Conservation (phyloP, 345 rosid genomes). For the Garcia nutans region DNA sequence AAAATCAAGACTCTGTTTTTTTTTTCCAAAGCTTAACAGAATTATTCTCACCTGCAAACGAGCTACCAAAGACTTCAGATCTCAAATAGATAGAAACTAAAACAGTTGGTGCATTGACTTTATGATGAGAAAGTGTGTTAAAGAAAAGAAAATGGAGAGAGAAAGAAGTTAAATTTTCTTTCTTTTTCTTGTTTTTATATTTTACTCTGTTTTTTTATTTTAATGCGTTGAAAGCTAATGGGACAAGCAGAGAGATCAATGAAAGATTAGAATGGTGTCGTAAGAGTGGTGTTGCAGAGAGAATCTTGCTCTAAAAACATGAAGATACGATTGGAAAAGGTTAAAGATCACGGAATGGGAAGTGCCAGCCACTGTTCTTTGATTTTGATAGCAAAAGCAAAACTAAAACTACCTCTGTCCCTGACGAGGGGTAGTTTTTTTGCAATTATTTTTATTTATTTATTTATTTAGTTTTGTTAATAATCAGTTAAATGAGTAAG, state of each 20-base stretch:
- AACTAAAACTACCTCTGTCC: constrained; percentile 19
- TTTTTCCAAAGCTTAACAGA: not conserved
- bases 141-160: constrained; percentile 3
- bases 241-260: constrained; percentile 19
- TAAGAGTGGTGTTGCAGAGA: constrained; percentile 23
- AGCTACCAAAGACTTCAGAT: constrained; percentile 24
- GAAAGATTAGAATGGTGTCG: constrained; percentile 23
- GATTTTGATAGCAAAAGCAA: not conserved
- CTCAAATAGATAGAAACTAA: not conserved
- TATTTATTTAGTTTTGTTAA: not conserved
- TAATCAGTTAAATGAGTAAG: not conserved
- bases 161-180: not conserved
- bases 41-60: constrained; percentile 11
- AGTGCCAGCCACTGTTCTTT: not conserved
- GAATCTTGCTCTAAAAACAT: constrained; percentile 16
- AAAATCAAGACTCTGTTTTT: not conserved
- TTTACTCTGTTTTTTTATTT: not conserved
- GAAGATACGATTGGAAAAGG: constrained; percentile 2
- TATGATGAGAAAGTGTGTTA: not conserved
- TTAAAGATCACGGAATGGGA: not conserved
- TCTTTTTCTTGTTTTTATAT: not conserved
- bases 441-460: not conserved
- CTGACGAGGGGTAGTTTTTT: not conserved
- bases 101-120: constrained; percentile 47
- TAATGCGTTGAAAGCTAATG: not conserved